Percentiles rank a stretch among this genome's conserved stretches.
Evolutionary conservation across 139 green algal species (phyloP).

Genomic region (Chlorella vulgaris): DNA sequence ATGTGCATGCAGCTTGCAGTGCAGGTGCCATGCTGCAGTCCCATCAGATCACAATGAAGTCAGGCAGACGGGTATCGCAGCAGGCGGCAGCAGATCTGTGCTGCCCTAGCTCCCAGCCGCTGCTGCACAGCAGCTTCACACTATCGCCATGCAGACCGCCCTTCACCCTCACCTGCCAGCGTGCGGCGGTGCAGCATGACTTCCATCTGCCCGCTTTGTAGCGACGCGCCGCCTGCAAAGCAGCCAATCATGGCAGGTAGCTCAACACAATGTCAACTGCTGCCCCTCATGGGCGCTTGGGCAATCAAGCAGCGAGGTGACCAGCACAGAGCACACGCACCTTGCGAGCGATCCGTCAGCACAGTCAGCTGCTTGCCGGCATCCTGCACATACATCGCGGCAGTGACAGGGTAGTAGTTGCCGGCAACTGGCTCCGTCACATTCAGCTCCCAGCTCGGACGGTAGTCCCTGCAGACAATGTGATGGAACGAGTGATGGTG

Average conservation of each 20-base stretch:
- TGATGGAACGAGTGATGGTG: too few species aligned
- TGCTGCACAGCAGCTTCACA: too few species aligned
- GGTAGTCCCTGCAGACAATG: conserved; percentile 43
- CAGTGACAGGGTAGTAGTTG: conserved; percentile 84
- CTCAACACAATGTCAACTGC: too few species aligned
- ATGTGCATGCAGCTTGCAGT: neutral
- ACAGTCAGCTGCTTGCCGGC: conserved; percentile 41
- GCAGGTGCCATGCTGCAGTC: too few species aligned
- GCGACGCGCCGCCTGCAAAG: conserved; percentile 43
- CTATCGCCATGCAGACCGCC: too few species aligned
- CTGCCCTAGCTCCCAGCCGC: too few species aligned
- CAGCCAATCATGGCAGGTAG: neutral
- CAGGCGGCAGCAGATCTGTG: too few species aligned
- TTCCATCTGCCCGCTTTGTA: conserved; percentile 59
- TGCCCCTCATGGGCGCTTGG: too few species aligned
- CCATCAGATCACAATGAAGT: too few species aligned
- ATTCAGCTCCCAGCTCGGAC: conserved; percentile 69
- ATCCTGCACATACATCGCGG: conserved; percentile 57
- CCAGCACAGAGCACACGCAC: too few species aligned
- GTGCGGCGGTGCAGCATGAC: conserved; percentile 69
- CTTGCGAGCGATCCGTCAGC: conserved; percentile 73
- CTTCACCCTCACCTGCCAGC: conserved; percentile 34
- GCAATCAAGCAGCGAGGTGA: too few species aligned
- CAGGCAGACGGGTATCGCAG: too few species aligned
- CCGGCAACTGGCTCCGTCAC: conserved; percentile 61